Evolutionary conservation across 2,329 filamentous ascomycete genomes (phyloP).

Genomic region (Exophiala bonariae): DNA sequence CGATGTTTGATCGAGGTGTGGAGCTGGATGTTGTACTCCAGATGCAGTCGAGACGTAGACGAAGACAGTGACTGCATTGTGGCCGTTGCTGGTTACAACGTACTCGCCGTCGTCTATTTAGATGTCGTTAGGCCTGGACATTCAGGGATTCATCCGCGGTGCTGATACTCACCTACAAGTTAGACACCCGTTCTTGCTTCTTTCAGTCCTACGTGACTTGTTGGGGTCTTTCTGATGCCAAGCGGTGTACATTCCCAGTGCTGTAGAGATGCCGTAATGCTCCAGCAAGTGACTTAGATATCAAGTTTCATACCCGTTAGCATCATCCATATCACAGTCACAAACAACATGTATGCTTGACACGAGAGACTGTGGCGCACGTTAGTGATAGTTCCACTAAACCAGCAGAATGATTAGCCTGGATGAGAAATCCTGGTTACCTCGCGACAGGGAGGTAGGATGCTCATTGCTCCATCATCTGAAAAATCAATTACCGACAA

Average conservation of each 20-base stretch:
- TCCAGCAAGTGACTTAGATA: too few relatives aligned
- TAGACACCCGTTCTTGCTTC: conserved; percentile 2
- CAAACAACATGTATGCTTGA: too few relatives aligned
- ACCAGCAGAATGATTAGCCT: too few relatives aligned
- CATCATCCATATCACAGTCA: too few relatives aligned
- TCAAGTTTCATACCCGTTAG: too few relatives aligned
- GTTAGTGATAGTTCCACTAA: too few relatives aligned
- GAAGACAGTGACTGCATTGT: not conserved
- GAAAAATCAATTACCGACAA: too few relatives aligned
- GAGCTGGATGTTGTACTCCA: not conserved
- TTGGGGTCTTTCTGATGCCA: conserved; percentile 3
- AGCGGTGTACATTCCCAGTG: not conserved
- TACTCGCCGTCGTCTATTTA: not conserved
- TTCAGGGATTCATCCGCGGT: not conserved
- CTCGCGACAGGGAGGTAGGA: too few relatives aligned
- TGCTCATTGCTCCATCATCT: too few relatives aligned
- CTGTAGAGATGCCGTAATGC: too few relatives aligned
- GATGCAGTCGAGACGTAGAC: not conserved
- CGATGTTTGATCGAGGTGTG: not conserved
- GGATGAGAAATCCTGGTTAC: too few relatives aligned
- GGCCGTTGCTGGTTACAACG: conserved; percentile 1
- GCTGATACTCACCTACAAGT: not conserved
- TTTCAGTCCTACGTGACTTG: not conserved
- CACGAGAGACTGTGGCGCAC: too few relatives aligned
- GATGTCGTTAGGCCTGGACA: not conserved